Evolutionary conservation across 192 early-diverging fungal genomes (phyloP), one percentile per base, ranked within the genome.

Genomic region (Linnemannia elongata): DNA sequence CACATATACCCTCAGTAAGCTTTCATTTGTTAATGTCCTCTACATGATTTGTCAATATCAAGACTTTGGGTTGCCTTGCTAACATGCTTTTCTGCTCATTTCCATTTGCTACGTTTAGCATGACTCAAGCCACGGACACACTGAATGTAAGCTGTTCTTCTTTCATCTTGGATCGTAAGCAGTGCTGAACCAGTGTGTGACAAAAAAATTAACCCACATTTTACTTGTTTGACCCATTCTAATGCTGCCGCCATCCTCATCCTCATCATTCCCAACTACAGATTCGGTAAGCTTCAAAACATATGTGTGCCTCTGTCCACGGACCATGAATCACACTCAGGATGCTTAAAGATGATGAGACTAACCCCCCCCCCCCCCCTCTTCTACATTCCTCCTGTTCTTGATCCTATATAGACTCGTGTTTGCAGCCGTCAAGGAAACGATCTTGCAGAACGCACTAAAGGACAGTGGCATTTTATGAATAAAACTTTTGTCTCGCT

Each of bases 361-460:
- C 60, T 66, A 15, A 66, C 27, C 27, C n/a, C n/a, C n/a, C n/a
- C n/a, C n/a, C n/a, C n/a, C n/a, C n/a, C n/a, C 10, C 1, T 7
- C 36, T 39, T 30, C 27, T 42, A 39, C 49, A 41, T 12, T 74
- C 47, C 1, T 45, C 24, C 13, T 38, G 35, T 76, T 49, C 13
- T 60, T 54, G 15, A 10, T 42, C 3, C 33, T 47, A 70, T 76
- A 33, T 82, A 90, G 88, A 57, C 91, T 97, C 38, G 97, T 98
- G 36, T 97, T 98, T 93, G 95, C 96, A 5, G 97, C 97, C 38
- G 96, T 98, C 76, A 97, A 97, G 78, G 97, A 97, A 79, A 98
- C 96, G 2, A 96, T 97, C 73, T 88, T 98, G 74, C 96, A 97
- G 88, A 96, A 97, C 80, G 94, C 95, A 22, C 86, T 96, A 41